Evolutionary conservation across 108 stramenopile genomes (phyloP), one percentile per base, ranked within the genome.

Genomic region (Fistulifera solaris): DNA sequence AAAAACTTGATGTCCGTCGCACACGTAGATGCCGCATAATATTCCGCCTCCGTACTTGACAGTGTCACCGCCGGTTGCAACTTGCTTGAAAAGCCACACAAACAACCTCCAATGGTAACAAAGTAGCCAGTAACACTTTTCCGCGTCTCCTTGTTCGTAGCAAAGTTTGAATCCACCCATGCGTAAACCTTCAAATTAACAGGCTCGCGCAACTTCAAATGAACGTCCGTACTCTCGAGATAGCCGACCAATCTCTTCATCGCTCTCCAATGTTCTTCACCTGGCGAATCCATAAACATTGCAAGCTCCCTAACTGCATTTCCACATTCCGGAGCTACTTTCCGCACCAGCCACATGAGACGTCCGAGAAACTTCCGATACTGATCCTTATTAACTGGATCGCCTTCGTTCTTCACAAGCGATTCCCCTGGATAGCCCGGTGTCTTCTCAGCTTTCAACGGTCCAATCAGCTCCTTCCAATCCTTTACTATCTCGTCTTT

Each of bases 51-150:
- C 1, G 49, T 51, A 41, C 48, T 50, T 5, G 11, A 35, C 14
- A 21, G 22, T 5, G 58, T 51, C 12, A 58, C 35, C 6, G 45
- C 21, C 21, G 24, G 5, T 39, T 64, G 63, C n/a, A 45, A 58
- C 22, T 58, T 56, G 11, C 16, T 17, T 16, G 18, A n/a, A 11
- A 11, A 48, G 10, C 17, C 10, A 17, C 14, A n/a, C 11, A 48
- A 17, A 14, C 40, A 40, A n/a, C 62, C 62, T 48, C 63, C 63
- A 64, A 64, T 18, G 17, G 63, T 64, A 19, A 39, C 5, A 38
- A 64, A 3, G 31, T 35, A 35, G 8, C 31, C 31, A 35, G 31
- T 35, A 8, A 35, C 31, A 6, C 31, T 35, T 53, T 8, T 3
- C 8, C 31, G 3, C 31, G 8, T n/a, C n/a, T n/a, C n/a, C n/a